A percentile compares a stretch with the other conserved stretches of the same genome.
These are phyloP conservation scores for Pharnaceum exiguum DNA, from an alignment of 148 eudicot genomes.

Conservation along the genomic window DNA sequence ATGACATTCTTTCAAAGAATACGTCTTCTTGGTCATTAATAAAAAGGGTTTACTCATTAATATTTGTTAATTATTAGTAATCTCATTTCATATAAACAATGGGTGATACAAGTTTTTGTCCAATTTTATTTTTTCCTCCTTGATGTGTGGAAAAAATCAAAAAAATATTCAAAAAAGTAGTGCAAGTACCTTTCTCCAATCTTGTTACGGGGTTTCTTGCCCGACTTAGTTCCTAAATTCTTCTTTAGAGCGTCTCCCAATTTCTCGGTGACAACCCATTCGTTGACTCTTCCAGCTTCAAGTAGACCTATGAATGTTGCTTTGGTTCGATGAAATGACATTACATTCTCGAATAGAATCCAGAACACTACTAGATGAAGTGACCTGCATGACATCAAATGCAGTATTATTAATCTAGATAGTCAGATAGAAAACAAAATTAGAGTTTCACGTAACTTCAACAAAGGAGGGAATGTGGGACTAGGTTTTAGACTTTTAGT, in stretches of 20 bases:
- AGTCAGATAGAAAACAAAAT: neutral
- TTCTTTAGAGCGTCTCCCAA: slow-evolving; percentile 58
- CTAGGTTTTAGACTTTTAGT: too few species aligned
- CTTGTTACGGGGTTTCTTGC: slow-evolving; percentile 32
- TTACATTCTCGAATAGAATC: slow-evolving; percentile 75
- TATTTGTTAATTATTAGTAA: too few species aligned
- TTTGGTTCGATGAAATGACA: slow-evolving; percentile 82
- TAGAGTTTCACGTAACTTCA: neutral
- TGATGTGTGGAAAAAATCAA: neutral
- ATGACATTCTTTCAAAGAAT: too few species aligned
- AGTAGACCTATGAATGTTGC: slow-evolving; percentile 76
- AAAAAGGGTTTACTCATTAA: too few species aligned
- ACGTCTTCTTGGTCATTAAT: too few species aligned
- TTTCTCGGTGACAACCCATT: slow-evolving; percentile 90
- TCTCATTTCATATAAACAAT: too few species aligned
- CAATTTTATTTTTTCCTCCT: neutral
- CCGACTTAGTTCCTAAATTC: slow-evolving; percentile 28
- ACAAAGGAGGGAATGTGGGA: slow-evolving; percentile 5
- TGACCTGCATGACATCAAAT: slow-evolving; percentile 28
- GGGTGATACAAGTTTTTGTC: too few species aligned
- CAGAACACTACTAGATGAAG: slow-evolving; percentile 46
- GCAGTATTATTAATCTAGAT: neutral
- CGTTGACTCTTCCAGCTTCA: slow-evolving; percentile 67
- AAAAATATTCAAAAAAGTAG: neutral
- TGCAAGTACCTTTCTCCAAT: slow-evolving; percentile 47